Conservation (phyloP, 441 rosid species). For the Daphne laureola region DNA sequence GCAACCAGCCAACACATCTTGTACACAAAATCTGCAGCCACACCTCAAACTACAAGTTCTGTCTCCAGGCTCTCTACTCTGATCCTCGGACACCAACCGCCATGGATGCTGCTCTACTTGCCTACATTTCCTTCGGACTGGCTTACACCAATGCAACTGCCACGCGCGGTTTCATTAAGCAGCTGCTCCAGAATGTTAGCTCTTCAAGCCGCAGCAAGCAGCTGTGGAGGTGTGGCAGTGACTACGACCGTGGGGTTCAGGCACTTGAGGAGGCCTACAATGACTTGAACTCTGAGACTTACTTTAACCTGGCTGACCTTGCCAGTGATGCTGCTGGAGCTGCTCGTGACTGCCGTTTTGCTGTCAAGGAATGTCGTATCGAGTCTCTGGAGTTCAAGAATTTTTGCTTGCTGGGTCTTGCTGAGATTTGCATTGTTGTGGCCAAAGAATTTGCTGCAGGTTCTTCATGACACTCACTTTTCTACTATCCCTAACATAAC, state of each 20-base stretch:
- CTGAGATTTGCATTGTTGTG: slow-evolving; percentile 15
- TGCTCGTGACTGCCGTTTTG: slow-evolving; percentile 16
- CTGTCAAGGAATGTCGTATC: slow-evolving; percentile 4
- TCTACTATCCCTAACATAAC: no score
- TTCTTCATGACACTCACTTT: neutral
- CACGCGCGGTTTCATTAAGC: slow-evolving; percentile 14
- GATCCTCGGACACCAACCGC: slow-evolving; percentile 13
- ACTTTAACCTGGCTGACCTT: slow-evolving; percentile 13
- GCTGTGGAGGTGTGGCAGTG: slow-evolving; percentile 16
- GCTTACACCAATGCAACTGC: slow-evolving; percentile 14
- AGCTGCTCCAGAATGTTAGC: slow-evolving; percentile 6
- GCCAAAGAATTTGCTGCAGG: slow-evolving; percentile 18
- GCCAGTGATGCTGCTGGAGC: slow-evolving; percentile 12
- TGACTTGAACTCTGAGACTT: slow-evolving; percentile 32
- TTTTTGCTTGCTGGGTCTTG: slow-evolving; percentile 13
- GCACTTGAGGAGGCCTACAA: slow-evolving; percentile 11
- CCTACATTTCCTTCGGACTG: slow-evolving; percentile 17
- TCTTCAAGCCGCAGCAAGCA: neutral
- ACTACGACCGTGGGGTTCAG: slow-evolving; percentile 15
- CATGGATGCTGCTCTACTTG: slow-evolving; percentile 12
- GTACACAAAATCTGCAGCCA: slow-evolving; percentile 25
- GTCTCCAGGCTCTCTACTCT: slow-evolving; percentile 22
- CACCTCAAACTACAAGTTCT: slow-evolving; percentile 19
- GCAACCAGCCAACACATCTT: slow-evolving; percentile 3
- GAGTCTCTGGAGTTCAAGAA: slow-evolving; percentile 8